phyloP scores from a whole-genome alignment of 441 rosid genomes.

The Bocquillonia castaneifolia region DNA sequence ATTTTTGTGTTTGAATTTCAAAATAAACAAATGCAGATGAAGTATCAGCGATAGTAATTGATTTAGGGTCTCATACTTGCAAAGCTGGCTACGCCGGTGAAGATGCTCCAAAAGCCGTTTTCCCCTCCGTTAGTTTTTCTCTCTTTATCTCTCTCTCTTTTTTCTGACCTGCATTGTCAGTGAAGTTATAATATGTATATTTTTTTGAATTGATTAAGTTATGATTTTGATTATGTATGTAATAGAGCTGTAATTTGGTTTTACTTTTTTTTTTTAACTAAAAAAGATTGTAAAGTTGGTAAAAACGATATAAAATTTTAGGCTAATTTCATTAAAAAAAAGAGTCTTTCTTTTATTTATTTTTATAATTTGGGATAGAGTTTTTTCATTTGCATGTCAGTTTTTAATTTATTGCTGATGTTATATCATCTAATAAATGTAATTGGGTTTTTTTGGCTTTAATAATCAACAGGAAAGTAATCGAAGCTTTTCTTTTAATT shows the following conservation, averaged over 20 bases:
- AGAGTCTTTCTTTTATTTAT: not conserved
- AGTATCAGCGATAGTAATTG: conserved; percentile 95
- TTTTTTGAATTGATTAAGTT: not conserved
- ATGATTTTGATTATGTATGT: not conserved
- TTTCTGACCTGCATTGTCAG: not conserved
- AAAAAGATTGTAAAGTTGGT: no score
- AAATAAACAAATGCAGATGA: conserved; percentile 62
- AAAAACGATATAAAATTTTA: not conserved
- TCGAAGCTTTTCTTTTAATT: conserved; percentile 3
- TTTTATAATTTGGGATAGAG: no score
- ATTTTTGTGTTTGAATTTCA: no score
- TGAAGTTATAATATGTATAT: not conserved
- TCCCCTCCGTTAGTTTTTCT: conserved; percentile 73
- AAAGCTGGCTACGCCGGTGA: conserved; percentile 99
- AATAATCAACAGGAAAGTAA: not conserved
- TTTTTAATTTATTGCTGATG: no score
- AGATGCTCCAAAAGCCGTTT: conserved; percentile 99
- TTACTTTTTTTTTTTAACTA: no score
- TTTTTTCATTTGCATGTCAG: no score
- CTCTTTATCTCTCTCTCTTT: not conserved
- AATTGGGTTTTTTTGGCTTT: not conserved
- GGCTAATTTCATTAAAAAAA: not conserved
- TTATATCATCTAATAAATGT: no score
- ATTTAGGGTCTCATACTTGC: conserved; percentile 97
- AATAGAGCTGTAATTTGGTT: no score